A percentile compares a stretch with the other conserved stretches of the same genome.
Conservation (phyloP, 768 basidiomycete species). For the Lentinula lateritia region DNA sequence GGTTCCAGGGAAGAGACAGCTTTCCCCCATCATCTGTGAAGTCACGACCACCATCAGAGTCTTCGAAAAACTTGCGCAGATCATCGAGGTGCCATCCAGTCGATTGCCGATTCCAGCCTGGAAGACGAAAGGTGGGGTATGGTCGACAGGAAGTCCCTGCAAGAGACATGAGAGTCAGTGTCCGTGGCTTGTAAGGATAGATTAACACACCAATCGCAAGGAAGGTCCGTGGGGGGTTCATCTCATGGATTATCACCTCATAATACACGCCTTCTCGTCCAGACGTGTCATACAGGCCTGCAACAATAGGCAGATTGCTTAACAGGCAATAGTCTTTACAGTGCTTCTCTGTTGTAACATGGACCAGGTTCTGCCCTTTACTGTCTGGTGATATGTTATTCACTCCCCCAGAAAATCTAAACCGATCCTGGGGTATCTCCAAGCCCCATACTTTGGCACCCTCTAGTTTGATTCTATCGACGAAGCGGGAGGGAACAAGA, state of each 20-base stretch:
- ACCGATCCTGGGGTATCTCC: conserved; percentile 23
- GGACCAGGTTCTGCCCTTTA: conserved; percentile 29
- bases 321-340: conserved; percentile 51
- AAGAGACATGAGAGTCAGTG: background rate
- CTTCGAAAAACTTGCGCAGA: conserved; percentile 69
- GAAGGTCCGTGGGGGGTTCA: conserved; percentile 40
- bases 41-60: conserved; percentile 58
- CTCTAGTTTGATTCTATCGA: conserved; percentile 43
- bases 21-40: conserved; percentile 26
- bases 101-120: conserved; percentile 68
- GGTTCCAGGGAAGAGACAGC: conserved; percentile 21
- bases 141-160: conserved; percentile 60
- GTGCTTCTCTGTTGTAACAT: conserved; percentile 31
- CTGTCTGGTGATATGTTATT: conserved; percentile 24
- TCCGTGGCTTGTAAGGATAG: background rate
- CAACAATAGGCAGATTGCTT: conserved; percentile 55
- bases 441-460: conserved; percentile 54
- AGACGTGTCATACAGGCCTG: conserved; percentile 53
- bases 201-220: conserved; percentile 49
- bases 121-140: conserved; percentile 60
- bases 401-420: conserved; percentile 42
- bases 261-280: conserved; percentile 58
- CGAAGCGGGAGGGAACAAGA: conserved; percentile 43
- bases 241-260: conserved; percentile 49
- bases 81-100: conserved; percentile 67